Evolutionary conservation across 2,329 filamentous ascomycete species (phyloP).

Genomic region (Alternaria brassicicola): DNA sequence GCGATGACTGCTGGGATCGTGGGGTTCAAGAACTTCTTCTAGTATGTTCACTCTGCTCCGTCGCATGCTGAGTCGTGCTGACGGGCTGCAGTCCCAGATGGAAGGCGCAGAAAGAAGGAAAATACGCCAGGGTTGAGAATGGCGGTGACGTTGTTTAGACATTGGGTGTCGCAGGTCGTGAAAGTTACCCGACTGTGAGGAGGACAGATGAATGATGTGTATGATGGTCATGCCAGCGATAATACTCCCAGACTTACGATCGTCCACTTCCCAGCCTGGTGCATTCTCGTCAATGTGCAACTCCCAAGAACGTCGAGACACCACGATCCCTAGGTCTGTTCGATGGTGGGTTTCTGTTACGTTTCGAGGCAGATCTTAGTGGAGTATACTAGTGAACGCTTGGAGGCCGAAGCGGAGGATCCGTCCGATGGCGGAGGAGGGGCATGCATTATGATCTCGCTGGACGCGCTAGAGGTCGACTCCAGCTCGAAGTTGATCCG

Average conservation of each 20-base stretch:
- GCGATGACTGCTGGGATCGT: conserved; percentile 61
- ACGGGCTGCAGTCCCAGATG: conserved; percentile 31
- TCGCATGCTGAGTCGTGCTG: conserved; percentile 20
- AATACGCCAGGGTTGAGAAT: conserved; percentile 26
- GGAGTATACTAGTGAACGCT: conserved; percentile 25
- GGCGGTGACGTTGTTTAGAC: conserved; percentile 4
- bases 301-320: not conserved
- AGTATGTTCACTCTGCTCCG: conserved; percentile 46
- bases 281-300: not conserved
- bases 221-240: not conserved
- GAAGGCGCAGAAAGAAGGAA: conserved; percentile 27
- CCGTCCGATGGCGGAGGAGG: conserved; percentile 31
- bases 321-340: conserved; percentile 3
- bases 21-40: conserved; percentile 57
- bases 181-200: not conserved
- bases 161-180: not conserved
- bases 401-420: conserved; percentile 6
- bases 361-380: conserved; percentile 31
- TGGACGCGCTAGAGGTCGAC: not conserved
- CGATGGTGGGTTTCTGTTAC: conserved; percentile 31
- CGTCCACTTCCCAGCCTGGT: not conserved
- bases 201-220: not conserved
- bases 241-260: not conserved
- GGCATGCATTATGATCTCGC: not conserved
- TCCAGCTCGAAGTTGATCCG: not conserved